Percentiles rank a stretch among this genome's conserved stretches.
phyloP scores from a whole-genome alignment of 2,329 filamentous ascomycete species.

The Colletotrichum caudatum region DNA sequence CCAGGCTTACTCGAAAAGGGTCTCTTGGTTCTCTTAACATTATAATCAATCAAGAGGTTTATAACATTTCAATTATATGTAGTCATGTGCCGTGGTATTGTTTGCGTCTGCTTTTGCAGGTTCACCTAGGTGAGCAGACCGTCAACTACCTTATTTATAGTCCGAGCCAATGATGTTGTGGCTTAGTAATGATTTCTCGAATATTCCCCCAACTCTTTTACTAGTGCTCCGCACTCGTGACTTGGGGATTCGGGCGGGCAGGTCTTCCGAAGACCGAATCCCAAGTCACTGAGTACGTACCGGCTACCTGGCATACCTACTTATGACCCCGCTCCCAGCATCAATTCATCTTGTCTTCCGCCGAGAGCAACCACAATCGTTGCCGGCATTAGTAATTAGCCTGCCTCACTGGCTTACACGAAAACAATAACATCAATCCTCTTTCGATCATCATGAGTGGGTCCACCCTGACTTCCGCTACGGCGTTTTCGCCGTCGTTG shows the following conservation, averaged over 20 bases:
- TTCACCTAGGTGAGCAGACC: neutral
- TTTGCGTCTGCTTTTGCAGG: neutral
- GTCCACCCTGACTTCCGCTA: constrained; percentile 30
- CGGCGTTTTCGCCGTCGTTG: constrained; percentile 60
- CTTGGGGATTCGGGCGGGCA: too few relatives aligned
- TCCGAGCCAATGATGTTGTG: constrained; percentile 21
- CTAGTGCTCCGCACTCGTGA: too few relatives aligned
- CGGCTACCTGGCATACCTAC: constrained; percentile 4
- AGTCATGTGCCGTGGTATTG: neutral
- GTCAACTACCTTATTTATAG: neutral
- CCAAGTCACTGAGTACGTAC: neutral
- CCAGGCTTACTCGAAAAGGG: too few relatives aligned
- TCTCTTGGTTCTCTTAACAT: neutral
- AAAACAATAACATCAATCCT: neutral
- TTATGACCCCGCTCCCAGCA: constrained; percentile 10
- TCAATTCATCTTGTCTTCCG: constrained; percentile 3
- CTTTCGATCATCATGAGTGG: constrained; percentile 29
- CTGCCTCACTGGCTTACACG: neutral
- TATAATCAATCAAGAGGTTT: rapidly evolving
- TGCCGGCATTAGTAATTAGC: constrained; percentile 15
- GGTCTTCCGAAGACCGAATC: too few relatives aligned
- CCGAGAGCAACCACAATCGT: constrained; percentile 10
- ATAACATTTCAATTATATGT: neutral
- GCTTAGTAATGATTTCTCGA: constrained; percentile 39
- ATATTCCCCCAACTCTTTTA: constrained; percentile 28